These are phyloP conservation scores for Drechslerella dactyloides DNA, from an alignment of 2,329 filamentous ascomycete genomes.

Conservation along the genomic window DNA sequence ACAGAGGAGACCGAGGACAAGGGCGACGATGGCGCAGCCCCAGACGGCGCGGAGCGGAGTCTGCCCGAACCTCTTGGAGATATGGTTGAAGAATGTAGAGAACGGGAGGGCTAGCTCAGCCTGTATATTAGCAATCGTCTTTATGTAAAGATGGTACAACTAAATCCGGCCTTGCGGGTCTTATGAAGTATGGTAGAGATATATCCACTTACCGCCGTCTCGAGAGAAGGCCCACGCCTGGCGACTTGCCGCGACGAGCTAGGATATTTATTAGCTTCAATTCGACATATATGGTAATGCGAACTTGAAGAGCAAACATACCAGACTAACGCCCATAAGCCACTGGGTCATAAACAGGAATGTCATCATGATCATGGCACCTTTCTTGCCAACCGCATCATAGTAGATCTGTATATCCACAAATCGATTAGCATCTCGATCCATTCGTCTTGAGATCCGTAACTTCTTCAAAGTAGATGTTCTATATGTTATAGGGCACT, in stretches of 20 bases:
- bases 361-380: conserved; percentile 66
- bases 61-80: conserved; percentile 65
- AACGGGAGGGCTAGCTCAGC: conserved; percentile 63
- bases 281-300: neutral
- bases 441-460: neutral
- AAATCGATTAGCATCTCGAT: neutral
- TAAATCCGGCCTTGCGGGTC: too few relatives aligned
- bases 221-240: conserved; percentile 70
- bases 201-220: conserved; percentile 62
- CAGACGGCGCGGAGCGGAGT: conserved; percentile 67
- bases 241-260: conserved; percentile 65
- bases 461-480: conserved; percentile 58
- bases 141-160: neutral
- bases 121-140: neutral
- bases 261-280: conserved; percentile 49
- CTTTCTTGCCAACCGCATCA: conserved; percentile 67
- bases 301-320: conserved; percentile 39
- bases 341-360: conserved; percentile 69
- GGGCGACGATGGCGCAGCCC: conserved; percentile 63
- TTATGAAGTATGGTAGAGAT: too few relatives aligned
- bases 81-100: conserved; percentile 65
- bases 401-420: conserved; percentile 64
- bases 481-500: neutral
- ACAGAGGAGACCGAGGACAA: conserved; percentile 66
- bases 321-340: conserved; percentile 67